phyloP scores from a whole-genome alignment of 1,284 basidiomycete genomes.

The Erythrobasidium hasegawianum region DNA sequence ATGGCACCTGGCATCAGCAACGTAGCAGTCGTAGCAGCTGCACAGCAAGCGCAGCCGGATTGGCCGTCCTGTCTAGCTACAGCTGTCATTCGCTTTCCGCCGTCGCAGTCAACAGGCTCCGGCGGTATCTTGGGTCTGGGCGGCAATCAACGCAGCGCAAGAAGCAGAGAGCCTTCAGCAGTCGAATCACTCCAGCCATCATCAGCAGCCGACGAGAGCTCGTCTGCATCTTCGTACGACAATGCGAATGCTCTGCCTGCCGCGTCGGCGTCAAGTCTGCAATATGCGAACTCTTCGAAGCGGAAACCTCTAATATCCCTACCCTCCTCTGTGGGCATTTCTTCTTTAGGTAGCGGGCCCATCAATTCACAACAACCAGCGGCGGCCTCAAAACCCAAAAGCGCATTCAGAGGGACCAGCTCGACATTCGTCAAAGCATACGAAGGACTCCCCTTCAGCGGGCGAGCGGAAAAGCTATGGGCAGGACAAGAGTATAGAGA shows the following conservation, averaged over 20 bases:
- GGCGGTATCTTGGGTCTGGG: constrained; percentile 30
- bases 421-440: constrained; percentile 39
- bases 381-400: constrained; percentile 36
- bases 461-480: constrained; percentile 36
- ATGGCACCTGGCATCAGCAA: constrained; percentile 20
- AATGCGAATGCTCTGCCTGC: not conserved
- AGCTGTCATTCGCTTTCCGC: constrained; percentile 19
- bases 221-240: not conserved
- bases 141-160: constrained; percentile 12
- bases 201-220: not conserved
- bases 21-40: constrained; percentile 1
- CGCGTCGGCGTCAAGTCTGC: not conserved
- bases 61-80: constrained; percentile 17
- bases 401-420: constrained; percentile 40
- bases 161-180: constrained; percentile 13
- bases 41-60: constrained; percentile 11
- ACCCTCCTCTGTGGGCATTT: constrained; percentile 17
- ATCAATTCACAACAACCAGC: not conserved
- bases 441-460: constrained; percentile 38
- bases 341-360: constrained; percentile 15
- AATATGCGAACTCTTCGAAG: constrained; percentile 1
- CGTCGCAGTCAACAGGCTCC: constrained; percentile 1
- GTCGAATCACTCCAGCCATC: not conserved
- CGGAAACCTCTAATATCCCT: constrained; percentile 23
- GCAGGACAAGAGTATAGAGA: constrained; percentile 57